Base-by-base conservation (phyloP, 2,329 filamentous ascomycete species). In the Penicillium hordei region DNA sequence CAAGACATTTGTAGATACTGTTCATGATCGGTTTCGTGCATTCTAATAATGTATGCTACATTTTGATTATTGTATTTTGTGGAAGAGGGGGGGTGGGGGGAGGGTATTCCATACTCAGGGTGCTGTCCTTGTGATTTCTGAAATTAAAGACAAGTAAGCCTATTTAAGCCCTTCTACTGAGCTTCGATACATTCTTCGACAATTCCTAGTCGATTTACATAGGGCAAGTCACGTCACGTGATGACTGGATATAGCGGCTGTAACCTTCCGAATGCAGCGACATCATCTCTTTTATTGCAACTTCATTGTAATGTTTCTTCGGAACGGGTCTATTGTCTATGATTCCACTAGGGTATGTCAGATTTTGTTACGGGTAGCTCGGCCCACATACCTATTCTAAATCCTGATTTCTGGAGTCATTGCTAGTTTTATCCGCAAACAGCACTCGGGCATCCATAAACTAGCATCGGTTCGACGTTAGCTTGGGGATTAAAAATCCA, bases 231-330 rank as follows among this genome's bases (percentile, higher is more conserved):
- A 2, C 1, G 3, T 55, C 65, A 67, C 60, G 62, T 67, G 65
- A 65, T 21, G 4, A 1, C 23, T 43, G 27, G 39, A 48, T 33
- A 29, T 19, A 29, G 9, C 54, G 57, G 52, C 48, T 67, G 65
- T 52, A 67, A 67, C 65, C 58, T 65, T 65, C 64, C 58, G 60
- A 65, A 65, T 57, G 25, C 64, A 52, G 61, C 60, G 51, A 58
- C 36, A 43, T 33, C 23, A 13, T 33, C 17, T 27, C 27, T 50
- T 43, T 12, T 21, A 55, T 29, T 65, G 58, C 57, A 63, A 59
- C 52, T 58, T 39, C 55, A 45, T 36, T 29, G 25, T 27, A 25
- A 34, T 29, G 36, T 52, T 53, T 9, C 29, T 43, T 53, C 13
- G 6, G 9, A 34, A 25, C 5, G 21, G 3, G 19, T 48, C 19